Conservation (phyloP, 345 rosid genomes). For the Brassica cretica region DNA sequence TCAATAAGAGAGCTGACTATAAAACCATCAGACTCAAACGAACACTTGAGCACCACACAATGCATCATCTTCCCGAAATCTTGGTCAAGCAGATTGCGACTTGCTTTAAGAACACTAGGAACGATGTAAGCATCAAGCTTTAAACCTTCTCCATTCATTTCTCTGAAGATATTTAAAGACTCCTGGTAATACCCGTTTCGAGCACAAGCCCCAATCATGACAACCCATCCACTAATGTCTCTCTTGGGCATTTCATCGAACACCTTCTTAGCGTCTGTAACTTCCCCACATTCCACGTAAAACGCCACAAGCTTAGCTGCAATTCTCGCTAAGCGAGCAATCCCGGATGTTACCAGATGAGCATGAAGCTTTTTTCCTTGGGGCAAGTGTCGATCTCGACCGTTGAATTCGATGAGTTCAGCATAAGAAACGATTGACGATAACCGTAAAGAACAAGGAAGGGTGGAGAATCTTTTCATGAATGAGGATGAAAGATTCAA, state of each 20-base stretch:
- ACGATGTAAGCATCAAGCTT: constrained; percentile 54
- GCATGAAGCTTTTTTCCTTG: constrained; percentile 59
- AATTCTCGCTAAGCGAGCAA: constrained; percentile 37
- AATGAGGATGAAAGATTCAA: neutral
- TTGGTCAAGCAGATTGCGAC: constrained; percentile 54
- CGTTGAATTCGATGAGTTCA: constrained; percentile 41
- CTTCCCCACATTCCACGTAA: constrained; percentile 40
- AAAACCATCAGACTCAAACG: constrained; percentile 47
- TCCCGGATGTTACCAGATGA: constrained; percentile 52
- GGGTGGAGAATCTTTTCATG: constrained; percentile 17
- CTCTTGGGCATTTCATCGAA: constrained; percentile 68
- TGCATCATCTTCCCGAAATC: constrained; percentile 60
- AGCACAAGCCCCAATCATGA: constrained; percentile 57
- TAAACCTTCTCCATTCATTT: constrained; percentile 54
- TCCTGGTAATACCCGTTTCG: constrained; percentile 59
- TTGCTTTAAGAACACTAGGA: constrained; percentile 76
- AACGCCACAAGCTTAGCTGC: constrained; percentile 49
- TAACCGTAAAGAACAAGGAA: constrained; percentile 40
- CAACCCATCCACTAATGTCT: constrained; percentile 51
- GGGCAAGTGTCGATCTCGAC: constrained; percentile 43
- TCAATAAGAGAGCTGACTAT: constrained; percentile 65
- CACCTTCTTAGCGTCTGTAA: constrained; percentile 55
- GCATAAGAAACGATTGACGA: constrained; percentile 40
- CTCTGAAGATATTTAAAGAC: constrained; percentile 44
- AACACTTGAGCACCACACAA: constrained; percentile 47